Conservation (phyloP, 2,329 filamentous ascomycete species). For the Fusarium begoniae region DNA sequence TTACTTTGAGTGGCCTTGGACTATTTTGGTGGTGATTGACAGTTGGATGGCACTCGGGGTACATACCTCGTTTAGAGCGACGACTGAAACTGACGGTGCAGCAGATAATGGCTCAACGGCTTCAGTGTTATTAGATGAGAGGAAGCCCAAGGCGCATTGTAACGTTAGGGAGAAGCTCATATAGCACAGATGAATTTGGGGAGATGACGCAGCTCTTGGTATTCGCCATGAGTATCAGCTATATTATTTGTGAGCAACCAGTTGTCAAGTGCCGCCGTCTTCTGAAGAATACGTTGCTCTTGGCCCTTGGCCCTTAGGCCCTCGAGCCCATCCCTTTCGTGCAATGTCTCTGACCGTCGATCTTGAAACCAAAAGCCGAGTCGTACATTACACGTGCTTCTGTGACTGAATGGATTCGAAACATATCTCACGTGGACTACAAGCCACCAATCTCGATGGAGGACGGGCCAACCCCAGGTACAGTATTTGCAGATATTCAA, state of each 20-base stretch:
- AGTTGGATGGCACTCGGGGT: background rate
- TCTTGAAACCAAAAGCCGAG: conserved; percentile 11
- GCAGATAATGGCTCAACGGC: background rate
- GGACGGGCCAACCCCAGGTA: background rate
- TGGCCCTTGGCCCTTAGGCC: background rate
- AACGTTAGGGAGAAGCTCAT: background rate
- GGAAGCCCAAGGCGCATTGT: background rate
- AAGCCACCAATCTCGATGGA: conserved; percentile 17
- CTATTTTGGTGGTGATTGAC: conserved; percentile 6
- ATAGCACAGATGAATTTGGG: background rate
- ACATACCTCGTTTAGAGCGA: background rate
- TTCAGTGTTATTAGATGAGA: background rate
- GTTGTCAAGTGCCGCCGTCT: background rate
- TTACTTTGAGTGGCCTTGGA: background rate
- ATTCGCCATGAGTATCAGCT: background rate
- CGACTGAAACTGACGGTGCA: conserved; percentile 3
- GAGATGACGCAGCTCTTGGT: background rate
- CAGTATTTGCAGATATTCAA: background rate
- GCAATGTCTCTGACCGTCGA: background rate
- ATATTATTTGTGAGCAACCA: background rate
- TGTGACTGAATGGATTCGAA: conserved; percentile 14
- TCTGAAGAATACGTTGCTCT: background rate
- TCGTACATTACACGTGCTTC: conserved; percentile 2
- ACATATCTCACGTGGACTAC: conserved; percentile 25
- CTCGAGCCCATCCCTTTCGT: background rate